phyloP scores from a whole-genome alignment of 1,139 yeast genomes.

The Spencermartinsiella ligniputridi region DNA sequence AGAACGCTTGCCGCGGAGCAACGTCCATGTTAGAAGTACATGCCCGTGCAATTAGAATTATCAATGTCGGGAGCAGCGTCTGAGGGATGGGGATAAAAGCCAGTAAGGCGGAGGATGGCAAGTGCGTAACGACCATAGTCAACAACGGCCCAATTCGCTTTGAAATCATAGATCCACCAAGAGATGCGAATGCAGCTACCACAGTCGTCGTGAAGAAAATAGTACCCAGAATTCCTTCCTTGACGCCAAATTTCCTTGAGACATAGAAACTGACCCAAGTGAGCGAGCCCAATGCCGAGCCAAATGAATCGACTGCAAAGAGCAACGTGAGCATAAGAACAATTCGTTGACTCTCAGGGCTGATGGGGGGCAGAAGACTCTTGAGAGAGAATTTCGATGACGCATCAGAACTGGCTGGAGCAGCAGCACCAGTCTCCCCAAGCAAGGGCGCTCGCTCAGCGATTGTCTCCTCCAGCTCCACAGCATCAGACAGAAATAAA shows the following conservation, averaged over 20 bases:
- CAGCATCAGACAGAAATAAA: constrained; percentile 48
- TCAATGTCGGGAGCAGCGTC: constrained; percentile 25
- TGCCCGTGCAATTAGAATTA: constrained; percentile 42
- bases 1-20: constrained; percentile 70
- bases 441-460: constrained; percentile 13
- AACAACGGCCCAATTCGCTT: constrained; percentile 65
- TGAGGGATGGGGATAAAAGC: constrained; percentile 45
- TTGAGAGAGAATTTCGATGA: background rate
- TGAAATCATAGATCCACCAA: constrained; percentile 66
- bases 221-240: constrained; percentile 37
- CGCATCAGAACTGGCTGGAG: background rate
- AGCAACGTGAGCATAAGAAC: constrained; percentile 44
- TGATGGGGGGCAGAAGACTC: constrained; percentile 23
- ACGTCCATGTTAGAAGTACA: constrained; percentile 72
- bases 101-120: constrained; percentile 66
- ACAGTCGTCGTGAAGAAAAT: constrained; percentile 57
- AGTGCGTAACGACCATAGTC: constrained; percentile 66
- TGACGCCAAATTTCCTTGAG: constrained; percentile 25
- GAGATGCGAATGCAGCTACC: constrained; percentile 51
- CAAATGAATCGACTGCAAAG: constrained; percentile 67
- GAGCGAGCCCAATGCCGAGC: constrained; percentile 73
- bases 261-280: constrained; percentile 82
- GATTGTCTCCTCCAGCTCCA: constrained; percentile 40
- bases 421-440: constrained; percentile 2
- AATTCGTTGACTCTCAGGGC: constrained; percentile 21